Evolutionary conservation across 352 stramenopile species (phyloP).

Genomic region (Pythium pectinolyticum): DNA sequence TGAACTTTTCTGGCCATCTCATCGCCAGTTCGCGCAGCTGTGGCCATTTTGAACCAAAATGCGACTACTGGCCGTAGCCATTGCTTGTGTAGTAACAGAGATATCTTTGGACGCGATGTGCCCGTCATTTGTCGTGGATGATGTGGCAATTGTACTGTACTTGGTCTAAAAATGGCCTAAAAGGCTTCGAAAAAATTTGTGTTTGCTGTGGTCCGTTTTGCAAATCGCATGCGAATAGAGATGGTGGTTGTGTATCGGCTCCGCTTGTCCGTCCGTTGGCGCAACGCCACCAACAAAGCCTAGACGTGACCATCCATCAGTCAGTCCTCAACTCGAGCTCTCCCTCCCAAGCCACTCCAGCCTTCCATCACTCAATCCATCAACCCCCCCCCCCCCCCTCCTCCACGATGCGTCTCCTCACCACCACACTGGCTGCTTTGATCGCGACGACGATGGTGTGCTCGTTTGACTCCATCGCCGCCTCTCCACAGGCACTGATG

Average conservation of each 20-base stretch:
- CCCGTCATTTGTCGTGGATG: neutral
- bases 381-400: neutral
- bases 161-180: neutral
- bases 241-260: neutral
- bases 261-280: neutral
- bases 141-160: neutral
- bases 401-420: slow-evolving; percentile 4
- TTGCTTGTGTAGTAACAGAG: neutral
- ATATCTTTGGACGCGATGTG: neutral
- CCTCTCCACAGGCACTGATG: neutral
- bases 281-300: no score
- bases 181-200: no score
- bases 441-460: neutral
- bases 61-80: no score
- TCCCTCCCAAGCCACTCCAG: neutral
- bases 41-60: no score
- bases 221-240: neutral
- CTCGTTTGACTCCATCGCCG: neutral
- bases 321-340: slow-evolving; percentile 5
- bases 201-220: neutral
- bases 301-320: no score
- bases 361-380: neutral
- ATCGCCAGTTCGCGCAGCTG: neutral
- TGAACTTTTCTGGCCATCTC: no score
- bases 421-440: neutral